Conservation (phyloP, 2,329 filamentous ascomycete genomes). For the Neofusicoccum laricinum region DNA sequence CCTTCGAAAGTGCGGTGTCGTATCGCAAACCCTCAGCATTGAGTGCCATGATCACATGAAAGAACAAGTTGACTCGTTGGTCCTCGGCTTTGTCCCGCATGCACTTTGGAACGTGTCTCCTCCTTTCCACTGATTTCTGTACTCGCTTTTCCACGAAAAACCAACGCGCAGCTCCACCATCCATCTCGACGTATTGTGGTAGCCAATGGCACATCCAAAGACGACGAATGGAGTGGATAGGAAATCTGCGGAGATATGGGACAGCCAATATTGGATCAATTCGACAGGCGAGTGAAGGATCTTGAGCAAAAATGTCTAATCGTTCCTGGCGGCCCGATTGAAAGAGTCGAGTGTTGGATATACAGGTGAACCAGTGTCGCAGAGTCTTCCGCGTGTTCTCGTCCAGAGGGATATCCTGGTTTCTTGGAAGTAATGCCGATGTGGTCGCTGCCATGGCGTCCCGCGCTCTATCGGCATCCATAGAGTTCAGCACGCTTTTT, state of each 20-base stretch:
- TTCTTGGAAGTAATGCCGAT: not conserved
- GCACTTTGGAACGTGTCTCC: not conserved
- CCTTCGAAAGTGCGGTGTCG: not conserved
- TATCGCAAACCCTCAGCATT: not conserved
- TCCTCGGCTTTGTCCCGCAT: not conserved
- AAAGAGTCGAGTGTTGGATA: not conserved
- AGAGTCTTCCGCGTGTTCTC: not conserved
- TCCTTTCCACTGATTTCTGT: not conserved
- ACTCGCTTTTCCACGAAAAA: no score
- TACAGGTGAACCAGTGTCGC: not conserved
- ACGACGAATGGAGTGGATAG: not conserved
- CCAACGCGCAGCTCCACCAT: not conserved
- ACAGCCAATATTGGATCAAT: not conserved
- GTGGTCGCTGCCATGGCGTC: not conserved
- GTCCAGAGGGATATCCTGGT: not conserved
- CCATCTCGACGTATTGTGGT: not conserved
- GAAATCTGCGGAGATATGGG: not conserved
- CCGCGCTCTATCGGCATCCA: not conserved
- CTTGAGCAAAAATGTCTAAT: not conserved
- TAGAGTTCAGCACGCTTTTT: not conserved
- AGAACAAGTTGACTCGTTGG: not conserved
- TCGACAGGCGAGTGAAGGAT: not conserved
- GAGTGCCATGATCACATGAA: not conserved
- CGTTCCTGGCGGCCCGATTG: no score
- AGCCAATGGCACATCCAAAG: slow-evolving; percentile 2